Conservation (phyloP, 2,329 filamentous ascomycete genomes). For the Aquanectria penicillioides region DNA sequence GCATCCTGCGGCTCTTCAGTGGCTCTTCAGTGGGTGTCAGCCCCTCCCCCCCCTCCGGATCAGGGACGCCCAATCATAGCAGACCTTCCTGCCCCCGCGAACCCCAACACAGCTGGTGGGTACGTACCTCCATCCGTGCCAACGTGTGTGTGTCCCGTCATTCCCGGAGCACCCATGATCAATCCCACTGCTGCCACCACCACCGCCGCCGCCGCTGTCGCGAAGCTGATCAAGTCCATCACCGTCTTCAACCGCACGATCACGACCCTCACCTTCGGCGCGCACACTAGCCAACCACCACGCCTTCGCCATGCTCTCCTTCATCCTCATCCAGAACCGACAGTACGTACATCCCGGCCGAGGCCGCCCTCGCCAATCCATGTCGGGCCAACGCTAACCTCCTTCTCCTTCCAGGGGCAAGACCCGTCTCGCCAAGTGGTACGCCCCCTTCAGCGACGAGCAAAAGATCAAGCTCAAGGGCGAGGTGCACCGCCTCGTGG, state of each 20-base stretch:
- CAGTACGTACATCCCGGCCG: slow-evolving; percentile 66
- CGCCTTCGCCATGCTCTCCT: slow-evolving; percentile 71
- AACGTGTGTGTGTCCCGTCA: slow-evolving; percentile 15
- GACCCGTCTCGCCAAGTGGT: slow-evolving; percentile 98
- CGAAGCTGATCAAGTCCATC: slow-evolving; percentile 6
- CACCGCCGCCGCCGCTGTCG: background rate
- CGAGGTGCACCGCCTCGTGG: slow-evolving; percentile 97
- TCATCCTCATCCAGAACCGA: slow-evolving; percentile 89
- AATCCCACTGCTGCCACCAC: background rate
- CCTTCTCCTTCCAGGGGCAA: slow-evolving; percentile 76
- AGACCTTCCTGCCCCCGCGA: slow-evolving; percentile 23
- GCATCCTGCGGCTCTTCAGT: slow-evolving; percentile 14
- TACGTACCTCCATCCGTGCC: background rate
- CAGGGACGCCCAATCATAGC: slow-evolving; percentile 19
- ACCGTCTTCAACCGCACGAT: slow-evolving; percentile 9
- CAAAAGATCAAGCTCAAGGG: slow-evolving; percentile 99
- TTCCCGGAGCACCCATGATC: slow-evolving; percentile 17
- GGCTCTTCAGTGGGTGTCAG: background rate
- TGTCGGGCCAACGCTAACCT: background rate
- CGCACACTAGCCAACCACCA: slow-evolving; percentile 6
- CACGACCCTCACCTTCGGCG: background rate
- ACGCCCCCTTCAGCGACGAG: slow-evolving; percentile 97
- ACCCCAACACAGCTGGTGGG: background rate
- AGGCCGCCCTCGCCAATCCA: background rate
- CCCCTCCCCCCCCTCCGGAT: background rate